These are phyloP conservation scores for Eucalyptus melliodora DNA, from an alignment of 345 rosid genomes.

Conservation along the genomic window DNA sequence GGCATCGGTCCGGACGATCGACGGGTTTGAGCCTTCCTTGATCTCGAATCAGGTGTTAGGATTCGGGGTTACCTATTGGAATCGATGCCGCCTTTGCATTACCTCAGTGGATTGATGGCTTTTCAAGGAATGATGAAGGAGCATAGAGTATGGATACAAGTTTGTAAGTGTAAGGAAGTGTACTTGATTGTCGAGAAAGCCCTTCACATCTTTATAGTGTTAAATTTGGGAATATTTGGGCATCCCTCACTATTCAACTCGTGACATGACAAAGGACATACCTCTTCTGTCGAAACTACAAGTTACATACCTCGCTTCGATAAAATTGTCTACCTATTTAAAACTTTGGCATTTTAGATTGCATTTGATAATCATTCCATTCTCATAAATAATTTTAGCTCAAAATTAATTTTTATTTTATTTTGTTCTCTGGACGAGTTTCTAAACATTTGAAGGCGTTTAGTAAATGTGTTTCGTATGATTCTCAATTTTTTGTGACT, in stretches of 20 bases:
- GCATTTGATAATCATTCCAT: too few relatives aligned
- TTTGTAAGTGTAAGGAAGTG: not conserved
- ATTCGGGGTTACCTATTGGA: not conserved
- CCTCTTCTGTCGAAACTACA: not conserved
- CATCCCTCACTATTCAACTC: not conserved
- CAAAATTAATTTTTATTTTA: fast-evolving
- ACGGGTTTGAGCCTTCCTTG: not conserved
- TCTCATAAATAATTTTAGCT: too few relatives aligned
- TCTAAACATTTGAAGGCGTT: too few relatives aligned
- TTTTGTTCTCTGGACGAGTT: fast-evolving
- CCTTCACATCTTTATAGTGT: not conserved
- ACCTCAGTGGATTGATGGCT: not conserved
- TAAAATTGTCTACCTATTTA: not conserved
- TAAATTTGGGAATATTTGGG: not conserved
- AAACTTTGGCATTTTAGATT: not conserved
- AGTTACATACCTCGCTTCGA: not conserved
- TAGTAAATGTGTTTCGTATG: too few relatives aligned
- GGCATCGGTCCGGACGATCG: not conserved
- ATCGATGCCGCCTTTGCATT: not conserved
- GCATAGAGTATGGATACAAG: not conserved
- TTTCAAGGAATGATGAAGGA: not conserved
- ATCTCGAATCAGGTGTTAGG: not conserved
- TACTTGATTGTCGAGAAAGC: not conserved
- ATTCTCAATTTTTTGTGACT: too few relatives aligned
- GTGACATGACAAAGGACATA: not conserved